Conservation (phyloP, 352 stramenopile species). For the Pythium utonaiense region DNA sequence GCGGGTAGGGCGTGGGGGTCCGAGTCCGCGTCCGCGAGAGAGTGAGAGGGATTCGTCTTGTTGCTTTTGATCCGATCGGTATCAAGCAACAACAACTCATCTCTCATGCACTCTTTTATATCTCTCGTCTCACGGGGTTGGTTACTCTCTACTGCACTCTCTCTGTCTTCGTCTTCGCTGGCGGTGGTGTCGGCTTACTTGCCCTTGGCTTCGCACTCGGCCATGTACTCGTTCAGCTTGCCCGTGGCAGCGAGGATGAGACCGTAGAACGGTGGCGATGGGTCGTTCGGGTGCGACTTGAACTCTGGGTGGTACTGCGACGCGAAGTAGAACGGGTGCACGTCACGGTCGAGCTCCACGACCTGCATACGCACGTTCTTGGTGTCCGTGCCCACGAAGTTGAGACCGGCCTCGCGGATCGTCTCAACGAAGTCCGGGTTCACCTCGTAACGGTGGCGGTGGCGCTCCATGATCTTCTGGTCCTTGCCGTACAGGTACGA, state of each 20-base stretch:
- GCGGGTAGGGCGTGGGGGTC: not conserved
- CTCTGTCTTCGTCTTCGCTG: not conserved
- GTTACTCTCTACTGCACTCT: constrained; percentile 4
- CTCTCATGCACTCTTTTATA: constrained; percentile 19
- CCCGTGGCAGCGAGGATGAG: constrained; percentile 91
- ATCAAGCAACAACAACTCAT: constrained; percentile 13
- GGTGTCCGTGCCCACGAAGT: constrained; percentile 97
- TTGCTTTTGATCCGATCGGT: constrained; percentile 19
- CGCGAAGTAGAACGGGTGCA: constrained; percentile 99
- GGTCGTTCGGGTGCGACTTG: constrained; percentile 94
- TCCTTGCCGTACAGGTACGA: constrained; percentile 91
- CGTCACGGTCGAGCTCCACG: constrained; percentile 92
- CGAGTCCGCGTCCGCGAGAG: constrained; percentile 14
- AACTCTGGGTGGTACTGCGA: constrained; percentile 99
- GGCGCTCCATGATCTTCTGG: constrained; percentile 92
- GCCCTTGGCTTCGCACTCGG: constrained; percentile 31
- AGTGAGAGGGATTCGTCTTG: constrained; percentile 29
- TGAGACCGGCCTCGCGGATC: constrained; percentile 91
- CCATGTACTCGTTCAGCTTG: constrained; percentile 70
- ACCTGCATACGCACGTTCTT: constrained; percentile 99
- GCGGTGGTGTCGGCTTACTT: constrained; percentile 17
- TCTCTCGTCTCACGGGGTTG: constrained; percentile 2
- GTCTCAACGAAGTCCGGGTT: constrained; percentile 94
- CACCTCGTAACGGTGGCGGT: constrained; percentile 99
- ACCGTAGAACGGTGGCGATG: constrained; percentile 97